Conservation (phyloP, 1,139 yeast genomes). For the Candida sanyaensis region DNA sequence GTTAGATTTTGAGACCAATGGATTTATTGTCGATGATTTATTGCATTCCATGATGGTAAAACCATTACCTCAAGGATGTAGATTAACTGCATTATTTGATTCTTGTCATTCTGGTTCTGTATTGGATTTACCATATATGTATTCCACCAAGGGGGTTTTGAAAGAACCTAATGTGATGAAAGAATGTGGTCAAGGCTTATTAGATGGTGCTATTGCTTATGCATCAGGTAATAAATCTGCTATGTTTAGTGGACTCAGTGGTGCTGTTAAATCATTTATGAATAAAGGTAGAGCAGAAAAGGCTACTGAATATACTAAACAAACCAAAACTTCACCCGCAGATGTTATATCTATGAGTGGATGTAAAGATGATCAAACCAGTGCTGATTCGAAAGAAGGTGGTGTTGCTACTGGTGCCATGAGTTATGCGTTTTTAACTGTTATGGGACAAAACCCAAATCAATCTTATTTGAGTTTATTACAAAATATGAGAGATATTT, state of each 20-base stretch:
- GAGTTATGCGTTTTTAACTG: slow-evolving; percentile 86
- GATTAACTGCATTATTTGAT: slow-evolving; percentile 87
- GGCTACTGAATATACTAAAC: slow-evolving; percentile 28
- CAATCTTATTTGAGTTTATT: slow-evolving; percentile 78
- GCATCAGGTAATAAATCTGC: slow-evolving; percentile 69
- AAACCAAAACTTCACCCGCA: slow-evolving; percentile 78
- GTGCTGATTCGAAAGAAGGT: slow-evolving; percentile 80
- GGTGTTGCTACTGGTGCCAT: slow-evolving; percentile 90
- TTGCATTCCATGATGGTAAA: slow-evolving; percentile 82
- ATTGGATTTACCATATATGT: slow-evolving; percentile 83
- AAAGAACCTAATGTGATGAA: slow-evolving; percentile 88
- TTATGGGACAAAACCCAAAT: slow-evolving; percentile 63
- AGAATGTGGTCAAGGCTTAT: slow-evolving; percentile 79
- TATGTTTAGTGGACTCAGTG: slow-evolving; percentile 41
- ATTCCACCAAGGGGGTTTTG: slow-evolving; percentile 86
- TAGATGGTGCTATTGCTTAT: slow-evolving; percentile 71
- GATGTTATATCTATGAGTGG: slow-evolving; percentile 88
- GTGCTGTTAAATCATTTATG: slow-evolving; percentile 49
- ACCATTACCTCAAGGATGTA: slow-evolving; percentile 77
- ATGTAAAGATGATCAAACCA: slow-evolving; percentile 81
- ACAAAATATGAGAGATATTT: slow-evolving; percentile 74
- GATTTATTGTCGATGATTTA: slow-evolving; percentile 80
- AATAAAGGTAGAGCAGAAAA: slow-evolving; percentile 27
- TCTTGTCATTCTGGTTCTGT: slow-evolving; percentile 95
- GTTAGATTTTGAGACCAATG: slow-evolving; percentile 73